phyloP scores from a whole-genome alignment of 2,329 filamentous ascomycete genomes.

The Colletotrichum chlorophyti region DNA sequence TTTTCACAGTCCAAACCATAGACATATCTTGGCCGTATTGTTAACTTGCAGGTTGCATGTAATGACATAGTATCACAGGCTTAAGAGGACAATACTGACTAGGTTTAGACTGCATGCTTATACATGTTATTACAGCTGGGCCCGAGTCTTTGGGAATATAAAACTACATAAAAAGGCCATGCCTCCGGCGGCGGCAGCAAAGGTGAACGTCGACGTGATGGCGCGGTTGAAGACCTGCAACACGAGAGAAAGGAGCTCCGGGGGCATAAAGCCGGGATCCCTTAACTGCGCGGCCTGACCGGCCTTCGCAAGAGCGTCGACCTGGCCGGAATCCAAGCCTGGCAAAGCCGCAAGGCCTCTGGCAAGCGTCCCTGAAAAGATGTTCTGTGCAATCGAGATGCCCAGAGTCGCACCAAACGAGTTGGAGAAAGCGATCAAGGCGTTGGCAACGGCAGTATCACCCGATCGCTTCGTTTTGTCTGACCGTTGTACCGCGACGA shows the following conservation, averaged over 20 bases:
- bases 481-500: background rate
- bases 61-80: too few species aligned
- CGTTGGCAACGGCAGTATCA: conserved; percentile 7
- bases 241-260: background rate
- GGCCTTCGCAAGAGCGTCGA: background rate
- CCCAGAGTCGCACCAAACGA: background rate
- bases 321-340: background rate
- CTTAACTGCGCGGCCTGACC: background rate
- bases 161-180: conserved; percentile 13
- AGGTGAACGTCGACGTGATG: background rate
- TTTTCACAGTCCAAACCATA: too few species aligned
- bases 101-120: too few species aligned
- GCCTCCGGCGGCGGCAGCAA: conserved; percentile 16
- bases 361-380: conserved; percentile 1
- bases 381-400: background rate
- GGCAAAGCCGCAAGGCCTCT: background rate
- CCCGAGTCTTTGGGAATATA: too few species aligned
- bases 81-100: too few species aligned
- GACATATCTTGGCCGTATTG: too few species aligned
- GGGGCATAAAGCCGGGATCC: background rate
- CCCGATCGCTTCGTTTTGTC: background rate
- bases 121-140: too few species aligned
- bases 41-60: too few species aligned
- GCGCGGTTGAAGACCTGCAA: conserved; percentile 1
- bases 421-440: conserved; percentile 1